phyloP scores from a whole-genome alignment of 495 filamentous ascomycete species.

The Neurospora sublineolata region DNA sequence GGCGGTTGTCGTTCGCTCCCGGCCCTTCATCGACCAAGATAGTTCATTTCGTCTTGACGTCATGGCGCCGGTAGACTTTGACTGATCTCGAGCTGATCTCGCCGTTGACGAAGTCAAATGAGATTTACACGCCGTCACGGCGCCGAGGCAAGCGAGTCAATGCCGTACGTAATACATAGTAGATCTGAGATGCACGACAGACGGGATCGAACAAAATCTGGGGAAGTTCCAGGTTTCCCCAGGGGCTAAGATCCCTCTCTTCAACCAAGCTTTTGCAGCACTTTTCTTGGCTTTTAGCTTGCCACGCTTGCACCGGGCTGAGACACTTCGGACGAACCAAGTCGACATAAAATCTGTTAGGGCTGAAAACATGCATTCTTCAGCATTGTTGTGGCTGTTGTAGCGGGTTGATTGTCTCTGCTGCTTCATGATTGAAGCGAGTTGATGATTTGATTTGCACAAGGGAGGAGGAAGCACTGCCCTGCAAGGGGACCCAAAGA shows the following conservation, averaged over 20 bases:
- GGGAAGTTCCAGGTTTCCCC: not conserved
- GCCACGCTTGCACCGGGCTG: not conserved
- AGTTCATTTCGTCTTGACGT: slow-evolving; percentile 3
- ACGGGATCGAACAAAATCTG: not conserved
- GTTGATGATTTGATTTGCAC: not conserved
- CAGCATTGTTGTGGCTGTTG: not conserved
- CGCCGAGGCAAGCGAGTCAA: not conserved
- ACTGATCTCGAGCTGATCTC: not conserved
- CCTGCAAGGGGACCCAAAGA: not conserved
- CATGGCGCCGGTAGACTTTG: not conserved
- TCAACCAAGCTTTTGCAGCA: not conserved
- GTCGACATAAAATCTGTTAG: not conserved
- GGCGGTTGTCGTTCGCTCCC: not conserved
- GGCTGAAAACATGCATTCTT: not conserved
- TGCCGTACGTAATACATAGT: not conserved
- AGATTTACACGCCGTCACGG: not conserved
- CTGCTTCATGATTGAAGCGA: not conserved
- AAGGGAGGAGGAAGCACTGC: not conserved
- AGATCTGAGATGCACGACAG: not conserved
- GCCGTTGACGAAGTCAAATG: not conserved
- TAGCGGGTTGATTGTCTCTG: not conserved
- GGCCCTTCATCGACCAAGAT: not conserved
- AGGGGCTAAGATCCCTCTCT: not conserved
- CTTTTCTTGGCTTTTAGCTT: not conserved
- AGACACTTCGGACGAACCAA: not conserved